A percentile compares a stretch with the other conserved stretches of the same genome.
Evolutionary conservation across 768 basidiomycete species (phyloP).

Genomic region (Termitomyces sp.): DNA sequence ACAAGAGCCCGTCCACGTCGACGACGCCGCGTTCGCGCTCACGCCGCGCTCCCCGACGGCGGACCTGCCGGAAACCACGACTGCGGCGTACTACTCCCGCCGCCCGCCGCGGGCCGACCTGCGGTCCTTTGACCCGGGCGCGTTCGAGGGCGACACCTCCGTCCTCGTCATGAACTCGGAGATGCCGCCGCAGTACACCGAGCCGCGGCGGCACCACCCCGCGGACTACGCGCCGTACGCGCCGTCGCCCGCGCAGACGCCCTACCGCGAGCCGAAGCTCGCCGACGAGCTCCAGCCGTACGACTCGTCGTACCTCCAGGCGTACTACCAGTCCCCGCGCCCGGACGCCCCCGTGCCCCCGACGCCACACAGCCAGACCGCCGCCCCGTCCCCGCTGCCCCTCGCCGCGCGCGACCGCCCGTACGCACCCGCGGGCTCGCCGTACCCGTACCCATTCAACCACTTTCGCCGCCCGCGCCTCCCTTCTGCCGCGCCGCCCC

Average conservation of each 20-base stretch:
- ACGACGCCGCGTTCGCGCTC: slow-evolving; percentile 42
- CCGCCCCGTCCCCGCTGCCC: slow-evolving; percentile 70
- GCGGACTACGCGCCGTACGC: too few species aligned
- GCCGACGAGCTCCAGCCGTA: slow-evolving; percentile 57
- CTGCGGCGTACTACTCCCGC: slow-evolving; percentile 23
- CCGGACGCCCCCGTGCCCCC: slow-evolving; percentile 77
- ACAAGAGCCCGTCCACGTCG: too few species aligned
- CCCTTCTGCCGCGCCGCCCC: too few species aligned
- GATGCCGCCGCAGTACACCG: slow-evolving; percentile 24
- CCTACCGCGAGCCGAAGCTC: slow-evolving; percentile 36
- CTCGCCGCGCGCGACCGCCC: slow-evolving; percentile 47
- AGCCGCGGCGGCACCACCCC: slow-evolving; percentile 20
- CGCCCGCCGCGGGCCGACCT: slow-evolving; percentile 17
- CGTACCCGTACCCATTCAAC: slow-evolving; percentile 73
- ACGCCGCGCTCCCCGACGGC: slow-evolving; percentile 68
- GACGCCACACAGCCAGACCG: slow-evolving; percentile 70
- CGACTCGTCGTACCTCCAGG: slow-evolving; percentile 57
- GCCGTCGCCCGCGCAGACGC: slow-evolving; percentile 6
- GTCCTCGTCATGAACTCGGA: slow-evolving; percentile 19
- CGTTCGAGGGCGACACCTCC: slow-evolving; percentile 38
- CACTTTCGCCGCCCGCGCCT: slow-evolving; percentile 69
- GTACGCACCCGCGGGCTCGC: slow-evolving; percentile 55
- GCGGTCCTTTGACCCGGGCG: slow-evolving; percentile 50
- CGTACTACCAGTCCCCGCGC: slow-evolving; percentile 53
- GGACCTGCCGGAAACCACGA: slow-evolving; percentile 46